These are phyloP conservation scores for Dendrostoma leiphaemia DNA, from an alignment of 2,329 filamentous ascomycete species.

Conservation along the genomic window DNA sequence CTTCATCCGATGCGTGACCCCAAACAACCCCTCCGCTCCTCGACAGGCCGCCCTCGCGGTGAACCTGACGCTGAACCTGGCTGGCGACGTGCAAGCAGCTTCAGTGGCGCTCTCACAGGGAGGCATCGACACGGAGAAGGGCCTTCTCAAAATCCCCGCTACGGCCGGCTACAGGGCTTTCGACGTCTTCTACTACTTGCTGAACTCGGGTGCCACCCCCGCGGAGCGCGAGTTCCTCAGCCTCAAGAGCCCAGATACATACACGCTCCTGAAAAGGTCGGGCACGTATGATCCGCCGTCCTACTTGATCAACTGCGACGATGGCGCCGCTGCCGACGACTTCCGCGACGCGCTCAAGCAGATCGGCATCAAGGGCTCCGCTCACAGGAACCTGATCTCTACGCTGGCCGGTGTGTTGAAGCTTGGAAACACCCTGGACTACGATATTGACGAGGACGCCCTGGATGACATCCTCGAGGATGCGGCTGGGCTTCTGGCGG, in stretches of 20 bases:
- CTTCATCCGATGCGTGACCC: conserved; percentile 84
- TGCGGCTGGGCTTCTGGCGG: conserved; percentile 77
- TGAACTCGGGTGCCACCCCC: conserved; percentile 85
- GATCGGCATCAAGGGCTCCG: conserved; percentile 88
- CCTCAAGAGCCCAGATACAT: conserved; percentile 73
- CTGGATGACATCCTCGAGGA: conserved; percentile 88
- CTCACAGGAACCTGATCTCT: conserved; percentile 80
- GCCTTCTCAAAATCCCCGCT: conserved; percentile 75
- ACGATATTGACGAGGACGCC: conserved; percentile 78
- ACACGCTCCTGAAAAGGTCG: conserved; percentile 76
- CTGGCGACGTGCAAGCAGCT: conserved; percentile 74
- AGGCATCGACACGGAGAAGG: conserved; percentile 80
- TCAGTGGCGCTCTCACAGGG: conserved; percentile 78
- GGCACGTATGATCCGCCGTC: conserved; percentile 82
- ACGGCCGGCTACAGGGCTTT: conserved; percentile 87
- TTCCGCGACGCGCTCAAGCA: conserved; percentile 83
- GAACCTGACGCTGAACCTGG: conserved; percentile 76
- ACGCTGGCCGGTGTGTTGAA: conserved; percentile 84
- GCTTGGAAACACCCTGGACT: conserved; percentile 85
- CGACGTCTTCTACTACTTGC: conserved; percentile 95
- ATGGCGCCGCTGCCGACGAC: conserved; percentile 89
- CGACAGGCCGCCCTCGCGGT: conserved; percentile 79
- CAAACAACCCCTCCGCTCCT: conserved; percentile 81
- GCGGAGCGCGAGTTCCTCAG: conserved; percentile 87
- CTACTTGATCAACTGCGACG: conserved; percentile 89